Conservation (phyloP, 371 early-diverging fungal species). For the Mucor irregularis region DNA sequence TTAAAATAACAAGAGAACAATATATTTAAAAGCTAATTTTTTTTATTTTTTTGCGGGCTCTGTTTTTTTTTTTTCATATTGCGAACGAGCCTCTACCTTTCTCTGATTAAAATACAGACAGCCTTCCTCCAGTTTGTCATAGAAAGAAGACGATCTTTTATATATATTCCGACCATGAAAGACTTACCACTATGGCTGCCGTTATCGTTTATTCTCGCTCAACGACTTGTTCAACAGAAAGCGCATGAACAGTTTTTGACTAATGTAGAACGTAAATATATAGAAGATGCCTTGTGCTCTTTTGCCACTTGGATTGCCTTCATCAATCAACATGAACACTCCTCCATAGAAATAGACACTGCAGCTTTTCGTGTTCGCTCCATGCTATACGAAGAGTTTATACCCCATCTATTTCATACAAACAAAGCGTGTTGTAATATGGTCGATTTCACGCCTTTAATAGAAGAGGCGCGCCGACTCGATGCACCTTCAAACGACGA, state of each 20-base stretch:
- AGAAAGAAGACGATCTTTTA: neutral
- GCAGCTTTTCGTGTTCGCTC: conserved; percentile 67
- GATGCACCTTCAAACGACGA: conserved; percentile 8
- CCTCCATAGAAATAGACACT: conserved; percentile 16
- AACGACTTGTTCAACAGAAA: conserved; percentile 26
- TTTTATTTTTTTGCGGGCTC: no score
- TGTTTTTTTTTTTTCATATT: no score
- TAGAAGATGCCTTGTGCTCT: conserved; percentile 42
- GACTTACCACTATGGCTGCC: conserved; percentile 17
- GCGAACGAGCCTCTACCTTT: no score
- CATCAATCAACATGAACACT: conserved; percentile 36
- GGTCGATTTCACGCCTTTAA: conserved; percentile 2
- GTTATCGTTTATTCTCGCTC: conserved; percentile 30
- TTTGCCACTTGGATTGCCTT: conserved; percentile 52
- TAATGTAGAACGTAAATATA: conserved; percentile 33
- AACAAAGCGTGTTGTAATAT: conserved; percentile 39
- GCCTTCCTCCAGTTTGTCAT: no score
- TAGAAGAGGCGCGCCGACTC: conserved; percentile 9
- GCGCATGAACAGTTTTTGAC: conserved; percentile 27
- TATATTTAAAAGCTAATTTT: no score
- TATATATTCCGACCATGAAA: neutral
- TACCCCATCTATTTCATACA: conserved; percentile 53
- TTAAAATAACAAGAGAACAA: no score
- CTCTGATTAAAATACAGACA: no score
- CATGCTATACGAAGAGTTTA: conserved; percentile 74